phyloP scores from a whole-genome alignment of 2,329 filamentous ascomycete species.

The Pseudocercospora eumusae region DNA sequence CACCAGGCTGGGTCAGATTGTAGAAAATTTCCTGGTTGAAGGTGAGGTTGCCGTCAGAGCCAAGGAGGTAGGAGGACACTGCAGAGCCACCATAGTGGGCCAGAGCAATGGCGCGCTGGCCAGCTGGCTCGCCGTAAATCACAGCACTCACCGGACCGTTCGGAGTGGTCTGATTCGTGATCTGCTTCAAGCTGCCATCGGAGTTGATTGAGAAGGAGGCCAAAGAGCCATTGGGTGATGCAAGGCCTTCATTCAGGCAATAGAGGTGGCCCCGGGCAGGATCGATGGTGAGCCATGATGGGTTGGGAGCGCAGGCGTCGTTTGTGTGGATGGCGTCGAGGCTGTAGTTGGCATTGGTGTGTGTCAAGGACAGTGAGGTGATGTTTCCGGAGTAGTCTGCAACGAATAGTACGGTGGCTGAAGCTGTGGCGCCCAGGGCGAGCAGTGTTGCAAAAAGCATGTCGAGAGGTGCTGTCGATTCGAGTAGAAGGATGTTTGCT shows the following conservation, averaged over 20 bases:
- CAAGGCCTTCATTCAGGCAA: slow-evolving; percentile 62
- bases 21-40: slow-evolving; percentile 37
- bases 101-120: slow-evolving; percentile 43
- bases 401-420: slow-evolving; percentile 45
- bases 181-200: slow-evolving; percentile 44
- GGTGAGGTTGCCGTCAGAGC: slow-evolving; percentile 50
- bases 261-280: slow-evolving; percentile 54
- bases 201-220: slow-evolving; percentile 41
- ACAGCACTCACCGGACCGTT: slow-evolving; percentile 46
- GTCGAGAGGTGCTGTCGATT: not conserved
- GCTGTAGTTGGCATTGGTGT: slow-evolving; percentile 36
- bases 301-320: slow-evolving; percentile 55
- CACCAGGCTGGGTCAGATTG: slow-evolving; percentile 34
- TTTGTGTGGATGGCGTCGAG: slow-evolving; percentile 51
- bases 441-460: slow-evolving; percentile 24
- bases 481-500: too few relatives aligned
- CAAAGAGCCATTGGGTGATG: slow-evolving; percentile 53
- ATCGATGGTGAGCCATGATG: slow-evolving; percentile 64
- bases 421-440: slow-evolving; percentile 28
- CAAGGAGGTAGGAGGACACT: slow-evolving; percentile 51
- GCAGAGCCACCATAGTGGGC: slow-evolving; percentile 47
- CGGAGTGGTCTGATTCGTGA: slow-evolving; percentile 41
- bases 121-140: slow-evolving; percentile 44
- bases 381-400: slow-evolving; percentile 51
- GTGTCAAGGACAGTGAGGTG: slow-evolving; percentile 43